phyloP scores from a whole-genome alignment of 345 rosid genomes.

The Conringia planisiliqua region DNA sequence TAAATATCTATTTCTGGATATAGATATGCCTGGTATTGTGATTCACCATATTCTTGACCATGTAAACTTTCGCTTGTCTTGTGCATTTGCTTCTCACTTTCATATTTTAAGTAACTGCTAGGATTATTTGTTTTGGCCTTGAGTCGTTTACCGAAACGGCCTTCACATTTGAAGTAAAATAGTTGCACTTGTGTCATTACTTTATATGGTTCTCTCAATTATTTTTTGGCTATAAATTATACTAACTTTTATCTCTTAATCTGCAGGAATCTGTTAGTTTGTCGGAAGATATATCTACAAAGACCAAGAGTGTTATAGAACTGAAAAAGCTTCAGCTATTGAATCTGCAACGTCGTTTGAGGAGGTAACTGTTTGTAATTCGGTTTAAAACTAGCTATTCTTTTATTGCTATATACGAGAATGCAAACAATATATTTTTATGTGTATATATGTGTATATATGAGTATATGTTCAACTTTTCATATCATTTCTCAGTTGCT shows the following conservation, averaged over 20 bases:
- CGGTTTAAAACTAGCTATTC: background rate
- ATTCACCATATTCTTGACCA: background rate
- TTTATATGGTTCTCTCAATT: background rate
- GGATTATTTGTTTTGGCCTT: background rate
- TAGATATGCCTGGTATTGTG: background rate
- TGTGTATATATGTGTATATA: background rate
- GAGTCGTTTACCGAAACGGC: background rate
- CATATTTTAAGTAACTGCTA: background rate
- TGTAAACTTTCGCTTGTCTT: background rate
- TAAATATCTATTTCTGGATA: background rate
- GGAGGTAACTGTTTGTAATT: slow-evolving; percentile 48
- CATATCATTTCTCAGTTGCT: background rate
- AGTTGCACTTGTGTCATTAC: background rate
- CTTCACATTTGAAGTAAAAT: background rate
- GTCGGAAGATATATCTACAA: slow-evolving; percentile 81
- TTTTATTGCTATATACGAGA: background rate
- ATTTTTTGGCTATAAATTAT: background rate
- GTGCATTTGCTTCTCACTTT: background rate
- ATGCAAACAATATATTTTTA: background rate
- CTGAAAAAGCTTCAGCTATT: slow-evolving; percentile 83
- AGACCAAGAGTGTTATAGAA: slow-evolving; percentile 88
- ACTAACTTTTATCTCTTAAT: background rate
- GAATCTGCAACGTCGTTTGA: slow-evolving; percentile 71
- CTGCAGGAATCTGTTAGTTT: slow-evolving; percentile 71
- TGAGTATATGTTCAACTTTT: background rate